Evolutionary conservation across 2,329 filamentous ascomycete species (phyloP).

Genomic region (Ceratocystis destructans): DNA sequence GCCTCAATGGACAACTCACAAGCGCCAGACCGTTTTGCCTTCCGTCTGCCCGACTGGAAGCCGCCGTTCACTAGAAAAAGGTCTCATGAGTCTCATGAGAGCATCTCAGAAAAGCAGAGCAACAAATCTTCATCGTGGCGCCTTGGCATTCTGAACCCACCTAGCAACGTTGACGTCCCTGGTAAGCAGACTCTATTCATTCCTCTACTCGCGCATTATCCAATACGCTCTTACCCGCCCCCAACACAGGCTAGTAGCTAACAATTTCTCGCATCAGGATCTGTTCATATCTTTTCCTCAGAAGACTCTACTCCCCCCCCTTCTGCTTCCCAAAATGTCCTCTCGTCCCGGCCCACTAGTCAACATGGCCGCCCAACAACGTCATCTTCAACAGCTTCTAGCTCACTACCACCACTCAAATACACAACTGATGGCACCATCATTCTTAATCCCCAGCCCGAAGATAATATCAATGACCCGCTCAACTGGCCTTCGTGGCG

Average conservation of each 20-base stretch:
- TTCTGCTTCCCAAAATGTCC: neutral
- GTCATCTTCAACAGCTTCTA: slow-evolving; percentile 18
- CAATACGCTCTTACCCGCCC: neutral
- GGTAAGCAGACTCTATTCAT: slow-evolving; percentile 37
- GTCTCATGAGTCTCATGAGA: neutral
- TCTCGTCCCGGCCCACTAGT: slow-evolving; percentile 19
- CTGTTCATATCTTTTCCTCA: slow-evolving; percentile 42
- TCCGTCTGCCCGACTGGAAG: neutral
- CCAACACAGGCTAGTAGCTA: neutral
- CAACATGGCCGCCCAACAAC: slow-evolving; percentile 16
- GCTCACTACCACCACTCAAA: slow-evolving; percentile 41
- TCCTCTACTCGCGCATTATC: neutral
- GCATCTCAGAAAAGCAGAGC: neutral
- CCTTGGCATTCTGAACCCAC: slow-evolving; percentile 74
- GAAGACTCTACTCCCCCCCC: slow-evolving; percentile 40
- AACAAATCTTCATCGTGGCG: slow-evolving; percentile 30
- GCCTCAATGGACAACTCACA: neutral
- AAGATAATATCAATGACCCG: slow-evolving; percentile 80
- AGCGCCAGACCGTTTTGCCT: neutral
- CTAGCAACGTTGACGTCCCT: slow-evolving; percentile 71
- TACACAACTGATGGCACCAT: slow-evolving; percentile 68
- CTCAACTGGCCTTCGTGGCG: slow-evolving; percentile 81
- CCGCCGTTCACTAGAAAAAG: neutral
- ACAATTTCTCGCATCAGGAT: slow-evolving; percentile 32
- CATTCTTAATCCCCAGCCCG: slow-evolving; percentile 81